Base-by-base conservation (phyloP, 75 land plant species). In the Sequoia sempervirens region DNA sequence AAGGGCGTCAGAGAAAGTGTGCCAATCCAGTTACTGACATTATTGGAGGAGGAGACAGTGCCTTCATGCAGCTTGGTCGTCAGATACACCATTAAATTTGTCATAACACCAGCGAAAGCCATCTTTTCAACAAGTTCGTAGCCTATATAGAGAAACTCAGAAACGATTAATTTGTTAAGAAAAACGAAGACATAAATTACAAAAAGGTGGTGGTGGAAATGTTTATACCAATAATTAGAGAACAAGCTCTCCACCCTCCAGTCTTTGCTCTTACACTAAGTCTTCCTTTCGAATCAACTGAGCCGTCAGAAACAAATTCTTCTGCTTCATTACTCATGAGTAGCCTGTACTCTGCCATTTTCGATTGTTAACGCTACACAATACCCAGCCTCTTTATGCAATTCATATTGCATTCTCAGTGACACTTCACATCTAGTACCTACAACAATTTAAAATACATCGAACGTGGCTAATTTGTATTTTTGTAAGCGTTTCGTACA, bases 21-120 rank as follows among this genome's bases (percentile, higher is more conserved):
- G 40, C 97, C 97, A 2, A 88, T 81, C 95, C 94, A 95, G 83
- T 95, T 95, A 86, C 84, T 93, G 30, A 93, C 97, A 75, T 89
- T 95, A 47, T 82, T 85, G 10, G 90, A 88, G 14, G 97, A 88
- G 32, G 87, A 82, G 23, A 95, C 90, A 58, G 93, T 91, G 76
- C 88, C 94, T 84, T 95, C 90, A 75, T 91, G 95, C 6, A 95
- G 90, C 64, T 87, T 83, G 13, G 82, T 89, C 34, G 95, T 92
- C 85, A 95, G 82, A 66, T 93, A 93, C 20, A 86, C 87, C 80
- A 92, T 88, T 50, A 95, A 78, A 78, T 94, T 92, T 45, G 96
- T 82, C 13, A 90, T 88, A 18, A 92, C 86, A 3, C 92, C 94
- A 84, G 87, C 90, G 84, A 90, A 93, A 1, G 95, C 95, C 83